A percentile compares a stretch with the other conserved stretches of the same genome.
Evolutionary conservation across 2,329 filamentous ascomycete species (phyloP).

Genomic region (Microcyclospora tardicrescens): DNA sequence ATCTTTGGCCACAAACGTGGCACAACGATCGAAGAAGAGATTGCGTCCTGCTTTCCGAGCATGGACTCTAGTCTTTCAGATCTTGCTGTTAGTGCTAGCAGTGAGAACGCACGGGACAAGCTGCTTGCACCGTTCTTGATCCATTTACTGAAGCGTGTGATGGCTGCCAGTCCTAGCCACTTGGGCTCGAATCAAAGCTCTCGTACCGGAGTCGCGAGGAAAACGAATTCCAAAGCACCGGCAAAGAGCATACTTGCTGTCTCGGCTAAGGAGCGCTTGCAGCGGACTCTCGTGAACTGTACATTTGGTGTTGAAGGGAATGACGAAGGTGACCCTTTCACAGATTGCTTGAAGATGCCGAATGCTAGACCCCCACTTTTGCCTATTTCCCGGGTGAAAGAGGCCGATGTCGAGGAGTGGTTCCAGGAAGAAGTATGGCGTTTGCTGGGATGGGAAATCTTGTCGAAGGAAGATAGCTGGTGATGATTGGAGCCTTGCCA

Average conservation of each 20-base stretch:
- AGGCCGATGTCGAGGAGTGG: constrained; percentile 36
- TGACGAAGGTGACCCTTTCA: constrained; percentile 25
- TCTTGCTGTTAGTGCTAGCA: constrained; percentile 3
- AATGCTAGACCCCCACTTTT: constrained; percentile 11
- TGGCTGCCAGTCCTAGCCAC: constrained; percentile 26
- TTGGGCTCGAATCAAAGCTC: constrained; percentile 12
- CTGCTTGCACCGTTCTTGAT: constrained; percentile 31
- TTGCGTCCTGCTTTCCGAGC: constrained; percentile 4
- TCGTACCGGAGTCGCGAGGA: constrained; percentile 13
- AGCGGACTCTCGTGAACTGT: constrained; percentile 31
- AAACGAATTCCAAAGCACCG: constrained; percentile 14
- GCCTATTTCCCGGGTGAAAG: constrained; percentile 22
- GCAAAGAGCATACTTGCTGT: constrained; percentile 23
- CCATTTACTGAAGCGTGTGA: constrained; percentile 27
- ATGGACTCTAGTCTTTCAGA: neutral
- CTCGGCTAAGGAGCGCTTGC: constrained; percentile 30
- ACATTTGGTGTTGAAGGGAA: constrained; percentile 27
- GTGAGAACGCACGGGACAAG: constrained; percentile 11
- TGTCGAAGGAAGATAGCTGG: constrained; percentile 16
- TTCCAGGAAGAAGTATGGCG: constrained; percentile 45
- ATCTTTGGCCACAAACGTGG: constrained; percentile 24
- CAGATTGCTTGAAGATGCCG: constrained; percentile 31
- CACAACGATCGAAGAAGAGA: constrained; percentile 13
- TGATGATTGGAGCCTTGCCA: neutral
- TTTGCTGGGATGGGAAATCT: constrained; percentile 44